Base-by-base conservation (phyloP, 2,329 filamentous ascomycete genomes). In the Malbranchea zuffiana region DNA sequence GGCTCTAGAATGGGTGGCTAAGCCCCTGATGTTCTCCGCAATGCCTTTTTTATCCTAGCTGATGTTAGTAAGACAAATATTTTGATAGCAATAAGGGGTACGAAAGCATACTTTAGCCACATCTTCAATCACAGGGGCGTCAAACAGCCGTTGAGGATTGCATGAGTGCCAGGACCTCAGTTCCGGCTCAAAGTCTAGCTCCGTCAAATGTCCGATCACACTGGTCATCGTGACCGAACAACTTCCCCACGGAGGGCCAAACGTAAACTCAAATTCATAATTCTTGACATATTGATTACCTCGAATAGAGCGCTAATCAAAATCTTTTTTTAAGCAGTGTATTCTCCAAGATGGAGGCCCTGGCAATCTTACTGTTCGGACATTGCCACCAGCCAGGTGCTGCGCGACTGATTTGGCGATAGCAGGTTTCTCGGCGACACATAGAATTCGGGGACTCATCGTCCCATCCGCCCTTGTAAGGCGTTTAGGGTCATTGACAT, bases 371-470 rank as follows among this genome's bases (percentile, higher is more conserved):
- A 92, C 85, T 37, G 75, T 78, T 56, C 75, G 72, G 41, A 78
- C 69, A 12, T 66, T 65, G 32, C 84, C 83, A 33, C 90, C 88
- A 20, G 82, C 82, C 18, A 98, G 72, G 66, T 96, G 88, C 40
- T 78, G 75, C 25, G 90, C 84, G 33, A 98, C 88, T 24, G 88
- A 86, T 62, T 90, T 95, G 40, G 90, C 85, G 45, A 98, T 95
- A 27, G 88, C 93, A 23, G 86, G 86, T 70, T 98, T 87, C 60
- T 87, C 81, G 42, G 81, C 82, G 47, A 87, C 80, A 55, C 81
- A 86, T 36, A 87, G 66, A 41, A 85, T 75, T 50, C 70, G 74
- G 37, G 56, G 59, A 43, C 56, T 56, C 63, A 65, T 66, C 31
- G 40, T 44, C 37, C 21, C 19, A 12, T 17, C 34, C 34, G 31